These are phyloP conservation scores for Thalassiosira exigua DNA, from an alignment of 352 stramenopile species.

Conservation along the genomic window DNA sequence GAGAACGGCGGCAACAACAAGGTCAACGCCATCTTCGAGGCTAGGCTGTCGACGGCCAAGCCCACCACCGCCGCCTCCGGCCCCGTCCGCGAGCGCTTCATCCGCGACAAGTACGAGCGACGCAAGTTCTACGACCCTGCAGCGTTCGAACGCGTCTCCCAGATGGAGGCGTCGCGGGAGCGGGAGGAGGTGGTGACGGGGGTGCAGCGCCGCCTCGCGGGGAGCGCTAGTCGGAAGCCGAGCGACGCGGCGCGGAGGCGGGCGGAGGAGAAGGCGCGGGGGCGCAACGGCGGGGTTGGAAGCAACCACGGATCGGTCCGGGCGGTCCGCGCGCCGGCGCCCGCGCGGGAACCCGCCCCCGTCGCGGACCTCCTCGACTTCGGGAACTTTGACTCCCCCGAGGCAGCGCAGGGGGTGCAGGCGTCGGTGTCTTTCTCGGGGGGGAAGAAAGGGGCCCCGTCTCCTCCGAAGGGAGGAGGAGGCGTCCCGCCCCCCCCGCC, in stretches of 20 bases:
- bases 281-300: constrained; percentile 29
- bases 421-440: constrained; percentile 12
- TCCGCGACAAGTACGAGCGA: constrained; percentile 86
- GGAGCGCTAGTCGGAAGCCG: constrained; percentile 47
- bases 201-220: constrained; percentile 39
- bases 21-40: constrained; percentile 67
- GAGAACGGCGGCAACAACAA: constrained; percentile 71
- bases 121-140: constrained; percentile 82
- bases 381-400: constrained; percentile 56
- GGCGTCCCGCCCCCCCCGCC: constrained; percentile 5
- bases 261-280: constrained; percentile 61
- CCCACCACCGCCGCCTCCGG: constrained; percentile 73
- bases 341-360: constrained; percentile 25
- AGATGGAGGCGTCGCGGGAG: constrained; percentile 37
- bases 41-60: constrained; percentile 73
- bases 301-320: too few species aligned
- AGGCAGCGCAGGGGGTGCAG: constrained; percentile 36
- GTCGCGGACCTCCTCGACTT: constrained; percentile 80
- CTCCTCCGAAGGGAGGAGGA: constrained; percentile 22
- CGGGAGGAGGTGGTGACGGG: constrained; percentile 44
- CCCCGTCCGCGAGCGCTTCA: constrained; percentile 78
- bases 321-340: constrained; percentile 5
- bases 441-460: constrained; percentile 4
- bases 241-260: constrained; percentile 69
- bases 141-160: constrained; percentile 40